Conservation (phyloP, 192 early-diverging fungal species). For the Coemansia sp. region DNA sequence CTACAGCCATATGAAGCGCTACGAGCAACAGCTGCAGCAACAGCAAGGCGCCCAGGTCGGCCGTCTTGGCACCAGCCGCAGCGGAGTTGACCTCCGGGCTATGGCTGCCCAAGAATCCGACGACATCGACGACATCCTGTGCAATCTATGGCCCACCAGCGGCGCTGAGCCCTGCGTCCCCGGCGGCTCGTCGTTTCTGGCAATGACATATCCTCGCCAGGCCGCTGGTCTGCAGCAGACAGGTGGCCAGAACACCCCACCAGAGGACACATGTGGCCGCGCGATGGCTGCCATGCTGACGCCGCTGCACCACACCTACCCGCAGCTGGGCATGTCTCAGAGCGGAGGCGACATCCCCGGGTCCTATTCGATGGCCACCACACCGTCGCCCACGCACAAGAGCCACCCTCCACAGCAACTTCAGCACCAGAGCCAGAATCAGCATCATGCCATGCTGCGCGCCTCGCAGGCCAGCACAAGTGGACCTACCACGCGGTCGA, state of each 20-base stretch:
- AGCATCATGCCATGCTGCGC: not conserved
- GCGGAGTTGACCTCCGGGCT: slow-evolving; percentile 8
- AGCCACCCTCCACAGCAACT: slow-evolving; percentile 2
- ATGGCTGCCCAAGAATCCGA: slow-evolving; percentile 29
- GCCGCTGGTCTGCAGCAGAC: slow-evolving; percentile 3
- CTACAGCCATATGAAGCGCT: not conserved
- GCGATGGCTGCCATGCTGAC: not conserved
- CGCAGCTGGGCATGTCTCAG: not conserved
- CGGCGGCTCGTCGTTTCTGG: slow-evolving; percentile 17
- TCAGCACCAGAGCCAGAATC: slow-evolving; percentile 1
- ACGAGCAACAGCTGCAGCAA: slow-evolving; percentile 5
- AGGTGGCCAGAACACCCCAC: slow-evolving; percentile 35
- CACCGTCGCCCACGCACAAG: slow-evolving; percentile 11
- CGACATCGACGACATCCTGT: slow-evolving; percentile 53
- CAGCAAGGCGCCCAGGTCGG: not conserved
- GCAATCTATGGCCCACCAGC: slow-evolving; percentile 49
- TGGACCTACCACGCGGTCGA: slow-evolving; percentile 7
- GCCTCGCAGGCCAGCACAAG: not conserved
- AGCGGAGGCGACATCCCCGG: not conserved
- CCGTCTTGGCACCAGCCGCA: slow-evolving; percentile 10
- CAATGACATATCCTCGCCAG: not conserved
- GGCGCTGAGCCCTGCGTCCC: slow-evolving; percentile 4
- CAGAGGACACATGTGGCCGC: slow-evolving; percentile 19
- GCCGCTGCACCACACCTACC: not conserved
- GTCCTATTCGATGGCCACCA: slow-evolving; percentile 15